phyloP scores from a whole-genome alignment of 139 green algal species.

The Deuterostichococcus epilithicus region DNA sequence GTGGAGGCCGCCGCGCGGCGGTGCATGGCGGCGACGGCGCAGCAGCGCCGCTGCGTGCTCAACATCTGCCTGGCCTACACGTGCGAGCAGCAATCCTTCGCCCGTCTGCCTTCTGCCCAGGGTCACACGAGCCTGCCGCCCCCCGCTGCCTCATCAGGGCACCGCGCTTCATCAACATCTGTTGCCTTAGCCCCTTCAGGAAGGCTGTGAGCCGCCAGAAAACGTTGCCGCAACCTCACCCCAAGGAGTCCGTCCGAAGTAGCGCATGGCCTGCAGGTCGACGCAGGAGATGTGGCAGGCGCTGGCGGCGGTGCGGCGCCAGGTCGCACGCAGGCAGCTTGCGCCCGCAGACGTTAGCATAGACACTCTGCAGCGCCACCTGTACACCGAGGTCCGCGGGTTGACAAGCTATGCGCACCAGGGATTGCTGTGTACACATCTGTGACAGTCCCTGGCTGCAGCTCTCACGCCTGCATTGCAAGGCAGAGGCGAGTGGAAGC shows the following conservation, averaged over 20 bases:
- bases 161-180: too few species aligned
- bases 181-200: too few species aligned
- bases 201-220: too few species aligned
- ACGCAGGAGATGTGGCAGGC: conserved; percentile 61
- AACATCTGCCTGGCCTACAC: conserved; percentile 96
- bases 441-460: background rate
- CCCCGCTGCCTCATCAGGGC: too few species aligned
- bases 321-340: conserved; percentile 23
- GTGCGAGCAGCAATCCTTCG: conserved; percentile 26
- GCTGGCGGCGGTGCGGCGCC: conserved; percentile 17
- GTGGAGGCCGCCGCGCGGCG: conserved; percentile 64
- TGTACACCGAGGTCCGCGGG: conserved; percentile 39
- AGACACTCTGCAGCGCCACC: conserved; percentile 22
- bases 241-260: too few species aligned
- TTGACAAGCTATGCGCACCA: background rate
- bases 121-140: too few species aligned
- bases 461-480: background rate
- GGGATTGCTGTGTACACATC: background rate
- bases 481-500: background rate
- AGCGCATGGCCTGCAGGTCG: conserved; percentile 19
- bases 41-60: conserved; percentile 43
- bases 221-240: background rate
- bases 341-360: conserved; percentile 28
- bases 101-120: background rate
- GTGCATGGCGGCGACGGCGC: conserved; percentile 63